phyloP scores from a whole-genome alignment of 2,329 filamentous ascomycete species.

The Aspergillus neoniger region DNA sequence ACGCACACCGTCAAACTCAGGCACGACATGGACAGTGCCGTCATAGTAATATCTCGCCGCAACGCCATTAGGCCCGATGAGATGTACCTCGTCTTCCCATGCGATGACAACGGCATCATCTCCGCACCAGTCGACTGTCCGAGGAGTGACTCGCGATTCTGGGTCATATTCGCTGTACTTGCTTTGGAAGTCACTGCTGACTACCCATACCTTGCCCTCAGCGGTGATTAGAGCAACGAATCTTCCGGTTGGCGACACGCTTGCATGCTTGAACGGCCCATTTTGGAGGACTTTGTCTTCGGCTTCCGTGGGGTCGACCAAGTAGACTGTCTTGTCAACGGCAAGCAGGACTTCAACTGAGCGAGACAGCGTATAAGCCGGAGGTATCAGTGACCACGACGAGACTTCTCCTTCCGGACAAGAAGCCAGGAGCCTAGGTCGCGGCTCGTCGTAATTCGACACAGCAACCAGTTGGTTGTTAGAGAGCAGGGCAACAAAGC shows the following conservation, averaged over 20 bases:
- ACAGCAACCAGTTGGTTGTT: conserved; percentile 88
- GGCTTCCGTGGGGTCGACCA: conserved; percentile 83
- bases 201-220: conserved; percentile 84
- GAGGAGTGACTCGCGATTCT: conserved; percentile 78
- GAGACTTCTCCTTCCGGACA: conserved; percentile 77
- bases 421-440: conserved; percentile 77
- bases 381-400: conserved; percentile 87
- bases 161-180: conserved; percentile 90
- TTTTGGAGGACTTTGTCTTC: conserved; percentile 90
- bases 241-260: conserved; percentile 85
- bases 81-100: conserved; percentile 96
- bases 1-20: conserved; percentile 86
- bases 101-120: conserved; percentile 90
- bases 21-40: conserved; percentile 82
- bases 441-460: conserved; percentile 85
- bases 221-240: conserved; percentile 85
- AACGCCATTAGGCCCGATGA: conserved; percentile 81
- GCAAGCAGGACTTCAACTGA: conserved; percentile 92
- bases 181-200: conserved; percentile 92
- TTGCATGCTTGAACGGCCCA: conserved; percentile 87
- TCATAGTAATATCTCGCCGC: conserved; percentile 82
- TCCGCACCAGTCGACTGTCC: conserved; percentile 93
- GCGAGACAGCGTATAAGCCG: conserved; percentile 82
- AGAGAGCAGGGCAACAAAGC: conserved; percentile 87
- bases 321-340: conserved; percentile 78